A percentile compares a stretch with the other conserved stretches of the same genome.
phyloP scores from a whole-genome alignment of 257 asterid species.

The Capsicum baccatum region DNA sequence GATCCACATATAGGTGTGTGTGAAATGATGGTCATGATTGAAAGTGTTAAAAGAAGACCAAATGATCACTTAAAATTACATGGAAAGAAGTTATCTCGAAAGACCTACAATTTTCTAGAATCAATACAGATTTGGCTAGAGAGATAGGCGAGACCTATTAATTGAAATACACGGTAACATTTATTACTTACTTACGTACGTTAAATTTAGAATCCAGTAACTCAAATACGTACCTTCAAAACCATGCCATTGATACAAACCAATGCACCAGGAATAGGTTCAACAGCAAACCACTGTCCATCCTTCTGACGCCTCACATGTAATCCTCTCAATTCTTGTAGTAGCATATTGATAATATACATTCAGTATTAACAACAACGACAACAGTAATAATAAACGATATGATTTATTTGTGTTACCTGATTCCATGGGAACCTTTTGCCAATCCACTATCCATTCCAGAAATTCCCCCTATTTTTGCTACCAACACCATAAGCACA shows the following conservation, averaged over 20 bases:
- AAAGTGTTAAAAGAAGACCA: neutral
- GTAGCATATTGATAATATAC: neutral
- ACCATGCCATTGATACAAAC: neutral
- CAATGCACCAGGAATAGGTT: constrained; percentile 19
- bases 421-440: too few relatives aligned
- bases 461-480: too few relatives aligned
- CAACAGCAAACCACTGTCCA: constrained; percentile 30
- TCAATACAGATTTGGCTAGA: neutral
- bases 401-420: too few relatives aligned
- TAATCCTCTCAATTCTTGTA: constrained; percentile 19
- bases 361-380: too few relatives aligned
- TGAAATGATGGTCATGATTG: neutral
- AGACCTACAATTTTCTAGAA: neutral
- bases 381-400: too few relatives aligned
- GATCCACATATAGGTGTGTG: neutral
- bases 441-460: neutral
- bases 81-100: neutral
- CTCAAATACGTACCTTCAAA: neutral
- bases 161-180: too few relatives aligned
- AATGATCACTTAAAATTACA: neutral
- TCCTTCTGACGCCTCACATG: constrained; percentile 26
- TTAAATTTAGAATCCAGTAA: too few relatives aligned
- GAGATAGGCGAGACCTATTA: too few relatives aligned
- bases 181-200: too few relatives aligned
- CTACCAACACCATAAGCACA: neutral